Base-by-base conservation (phyloP, 148 eudicot species). In the Simmondsia chinensis region DNA sequence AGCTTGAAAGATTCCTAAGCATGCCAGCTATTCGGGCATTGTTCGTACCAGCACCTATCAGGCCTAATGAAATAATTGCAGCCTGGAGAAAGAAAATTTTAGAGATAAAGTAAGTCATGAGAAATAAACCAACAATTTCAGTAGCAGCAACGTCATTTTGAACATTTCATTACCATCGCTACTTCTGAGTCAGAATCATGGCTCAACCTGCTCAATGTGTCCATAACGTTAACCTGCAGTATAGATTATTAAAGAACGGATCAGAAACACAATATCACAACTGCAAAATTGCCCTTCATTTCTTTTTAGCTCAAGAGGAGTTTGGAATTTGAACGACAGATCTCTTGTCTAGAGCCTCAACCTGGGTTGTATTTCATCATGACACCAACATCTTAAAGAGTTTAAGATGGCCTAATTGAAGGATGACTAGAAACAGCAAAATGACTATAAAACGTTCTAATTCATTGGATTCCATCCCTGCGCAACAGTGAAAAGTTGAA, bases 31-130 rank as follows among this genome's bases (percentile, higher is more conserved):
- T 85, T 50, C 99, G 71, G 20, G 95, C 99, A 50, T 91, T 91
- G 65, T 91, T 91, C 38, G 99, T 91, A 37, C 99, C 99, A 8
- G 95, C 95, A 54, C 99, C 95, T 20, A 91, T 91, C 64, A 91
- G 71, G 31, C 99, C 99, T 57, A 91, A 64, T 6, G 99, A 70
- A 34, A 91, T 68, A 46, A 82, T 81, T 38, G 97, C 97, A 46
- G 97, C 88, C 97, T 88, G 80, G 41, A 64, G 1, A 57, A 15
- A 14, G 7, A 24, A 47, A 42, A 35, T n/a, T n/a, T n/a, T n/a
- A n/a, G n/a, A n/a, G 39, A 41, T 17, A 26, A 23, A 22, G 17
- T 33, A 2, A 15, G 19, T 20, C n/a, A 49, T 3, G 45, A 20
- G 17, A 46, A 11, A 10, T 9, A 27, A 18, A 30, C 5, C 26